Evolutionary conservation across 2,329 filamentous ascomycete genomes (phyloP).

Genomic region (Aspergillus novofumigatus): DNA sequence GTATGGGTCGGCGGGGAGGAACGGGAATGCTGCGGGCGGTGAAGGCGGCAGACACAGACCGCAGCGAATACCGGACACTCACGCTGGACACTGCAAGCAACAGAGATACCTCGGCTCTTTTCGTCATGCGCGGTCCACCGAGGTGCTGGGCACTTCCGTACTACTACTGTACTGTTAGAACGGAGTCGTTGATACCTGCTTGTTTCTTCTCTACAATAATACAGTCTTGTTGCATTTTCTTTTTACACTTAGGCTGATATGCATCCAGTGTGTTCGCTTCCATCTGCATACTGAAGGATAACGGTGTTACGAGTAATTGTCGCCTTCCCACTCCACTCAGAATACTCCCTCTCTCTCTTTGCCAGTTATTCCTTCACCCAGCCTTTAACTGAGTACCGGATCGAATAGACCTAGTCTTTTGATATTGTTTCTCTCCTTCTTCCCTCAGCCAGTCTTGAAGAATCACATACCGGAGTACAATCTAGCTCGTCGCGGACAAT

Average conservation of each 20-base stretch:
- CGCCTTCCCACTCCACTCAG: neutral
- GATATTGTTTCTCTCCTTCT: neutral
- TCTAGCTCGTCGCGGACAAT: slow-evolving; percentile 31
- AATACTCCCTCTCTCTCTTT: neutral
- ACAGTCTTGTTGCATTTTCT: neutral
- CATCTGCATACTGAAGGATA: neutral
- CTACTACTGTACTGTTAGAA: neutral
- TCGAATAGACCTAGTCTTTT: neutral
- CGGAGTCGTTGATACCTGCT: neutral
- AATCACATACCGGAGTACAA: neutral
- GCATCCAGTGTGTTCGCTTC: neutral
- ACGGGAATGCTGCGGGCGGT: slow-evolving; percentile 12
- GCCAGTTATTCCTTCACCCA: neutral
- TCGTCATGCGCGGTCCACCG: slow-evolving; percentile 26
- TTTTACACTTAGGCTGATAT: neutral
- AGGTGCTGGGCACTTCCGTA: slow-evolving; percentile 18
- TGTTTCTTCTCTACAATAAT: neutral
- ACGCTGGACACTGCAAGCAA: slow-evolving; percentile 13
- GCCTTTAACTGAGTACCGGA: neutral
- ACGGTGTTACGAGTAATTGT: neutral
- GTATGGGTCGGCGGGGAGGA: slow-evolving; percentile 10
- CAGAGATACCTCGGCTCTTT: slow-evolving; percentile 26
- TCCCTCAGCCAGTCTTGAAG: slow-evolving; percentile 2
- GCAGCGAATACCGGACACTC: slow-evolving; percentile 10
- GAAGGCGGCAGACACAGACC: slow-evolving; percentile 6